Evolutionary conservation across 768 basidiomycete species (phyloP), one percentile per base, ranked within the genome.

Genomic region (Naganishia kalamii): DNA sequence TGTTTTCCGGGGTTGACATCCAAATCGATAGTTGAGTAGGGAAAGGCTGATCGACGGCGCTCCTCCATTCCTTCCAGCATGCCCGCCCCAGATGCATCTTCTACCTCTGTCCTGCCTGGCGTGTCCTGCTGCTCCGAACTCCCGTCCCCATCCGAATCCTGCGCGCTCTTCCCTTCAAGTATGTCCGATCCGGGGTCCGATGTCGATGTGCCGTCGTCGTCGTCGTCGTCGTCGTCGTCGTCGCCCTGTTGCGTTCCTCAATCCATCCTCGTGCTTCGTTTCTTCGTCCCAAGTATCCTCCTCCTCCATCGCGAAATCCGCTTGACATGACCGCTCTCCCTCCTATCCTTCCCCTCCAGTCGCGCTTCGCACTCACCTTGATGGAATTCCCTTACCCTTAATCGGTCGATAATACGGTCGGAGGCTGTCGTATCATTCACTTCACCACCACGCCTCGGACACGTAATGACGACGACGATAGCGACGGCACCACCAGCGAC

Each of bases 361-460:
- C 23, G 33, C 7, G 30, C 32, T 6, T 21, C n/a, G 37, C 19
- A 57, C 54, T 57, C 35, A 57, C 54, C 54, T 57, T 57, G 54
- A 57, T 57, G 54, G 30, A 57, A 32, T 57, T 57, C 54, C 54
- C 54, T 57, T 57, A 57, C 54, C 54, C 54, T 57, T 57, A 57
- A 57, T 44, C 43, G 21, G 54, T 57, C 33, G 54, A 23, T 25
- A 35, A 40, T 57, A 57, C 54, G 37, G 37, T 41, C 54, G 23
- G 37, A 57, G 21, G 54, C 37, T 57, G 54, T 33, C 43, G 21
- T 6, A 15, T 8, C 43, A 40, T 8, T 17, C 10, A 40, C 8
- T 8, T 40, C n/a, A n/a, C n/a, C n/a, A n/a, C n/a, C n/a, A n/a
- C n/a, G n/a, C n/a, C n/a, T n/a, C n/a, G n/a, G n/a, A 17, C 8